Evolutionary conservation across 2,329 filamentous ascomycete species (phyloP), one percentile per base, ranked within the genome.

Genomic region (Talaromyces sp.): DNA sequence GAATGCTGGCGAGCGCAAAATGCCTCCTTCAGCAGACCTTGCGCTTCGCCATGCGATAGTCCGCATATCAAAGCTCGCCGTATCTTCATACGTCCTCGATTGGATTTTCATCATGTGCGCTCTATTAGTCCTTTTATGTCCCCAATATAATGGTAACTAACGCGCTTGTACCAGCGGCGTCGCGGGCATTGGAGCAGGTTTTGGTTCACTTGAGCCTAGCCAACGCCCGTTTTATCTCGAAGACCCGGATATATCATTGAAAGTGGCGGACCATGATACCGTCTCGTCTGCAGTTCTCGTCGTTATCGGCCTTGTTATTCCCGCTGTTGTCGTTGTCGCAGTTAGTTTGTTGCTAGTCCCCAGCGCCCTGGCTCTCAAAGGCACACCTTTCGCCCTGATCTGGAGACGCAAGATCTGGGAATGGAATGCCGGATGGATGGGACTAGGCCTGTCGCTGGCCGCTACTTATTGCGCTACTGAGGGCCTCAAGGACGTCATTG

Each of bases 391-490:
- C 65, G 75, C 82, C 4, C 76, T 91, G 59, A 81, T 93, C 52
- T 92, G 91, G 87, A 86, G 85, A 72, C 85, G 91, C 66, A 96
- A 95, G 77, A 74, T 96, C 1, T 97, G 94, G 92, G 93, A 97
- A 75, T 87, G 91, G 73, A 92, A 97, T 72, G 87, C 87, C 2
- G 92, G 91, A 62, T 91, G 89, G 86, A 86, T 96, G 69, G 93
- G 93, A 0, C 82, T 96, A 2, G 90, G 82, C 0, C 80, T 96
- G 18, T 86, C 90, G 2, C 79, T 92, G 9, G 86, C 88, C 2
- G 81, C 85, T 2, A 84, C 89, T 4, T 96, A 90, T 79, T 87
- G 95, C 75, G 87, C 96, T 68, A 94, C 92, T 0, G 87, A 91
- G 68, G 90, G 89, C 57, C 87, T 96, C 82, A 97, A 97, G 83